phyloP scores from a whole-genome alignment of 495 filamentous ascomycete genomes.

The Copromyces sp. region DNA sequence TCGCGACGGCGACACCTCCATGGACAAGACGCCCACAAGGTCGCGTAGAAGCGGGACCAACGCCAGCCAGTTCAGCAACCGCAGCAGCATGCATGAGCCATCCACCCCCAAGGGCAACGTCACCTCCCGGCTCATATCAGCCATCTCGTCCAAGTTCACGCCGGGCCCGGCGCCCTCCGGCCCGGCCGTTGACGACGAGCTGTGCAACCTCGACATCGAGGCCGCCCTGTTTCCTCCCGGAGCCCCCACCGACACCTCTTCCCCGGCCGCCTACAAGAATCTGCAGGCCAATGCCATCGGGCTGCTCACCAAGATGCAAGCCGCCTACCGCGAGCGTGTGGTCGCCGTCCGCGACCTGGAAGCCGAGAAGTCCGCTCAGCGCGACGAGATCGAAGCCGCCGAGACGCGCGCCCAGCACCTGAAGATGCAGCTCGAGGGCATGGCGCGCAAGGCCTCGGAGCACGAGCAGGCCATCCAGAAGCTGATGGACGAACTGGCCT shows the following conservation, averaged over 20 bases:
- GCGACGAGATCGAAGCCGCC: constrained; percentile 68
- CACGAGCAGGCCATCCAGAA: constrained; percentile 55
- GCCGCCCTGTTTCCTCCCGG: constrained; percentile 43
- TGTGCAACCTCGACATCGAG: constrained; percentile 54
- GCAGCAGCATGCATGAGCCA: constrained; percentile 2
- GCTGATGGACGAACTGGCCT: constrained; percentile 52
- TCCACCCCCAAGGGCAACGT: constrained; percentile 27
- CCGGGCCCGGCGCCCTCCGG: constrained; percentile 15
- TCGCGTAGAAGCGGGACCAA: constrained; percentile 11
- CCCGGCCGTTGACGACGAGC: constrained; percentile 41
- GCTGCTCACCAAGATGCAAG: constrained; percentile 55
- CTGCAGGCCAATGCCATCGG: constrained; percentile 57
- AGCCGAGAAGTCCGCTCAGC: constrained; percentile 53
- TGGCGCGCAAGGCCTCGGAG: constrained; percentile 56
- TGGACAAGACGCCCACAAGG: constrained; percentile 24
- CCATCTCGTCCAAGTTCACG: constrained; percentile 31
- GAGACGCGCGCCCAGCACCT: constrained; percentile 54
- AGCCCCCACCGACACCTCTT: constrained; percentile 46
- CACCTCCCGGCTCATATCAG: constrained; percentile 36
- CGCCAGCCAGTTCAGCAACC: neutral
- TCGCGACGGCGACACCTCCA: constrained; percentile 7
- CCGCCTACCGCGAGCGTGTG: constrained; percentile 57
- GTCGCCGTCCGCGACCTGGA: constrained; percentile 47
- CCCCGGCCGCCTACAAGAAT: constrained; percentile 58
- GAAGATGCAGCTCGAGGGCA: constrained; percentile 65